Conservation (phyloP, 805 yeast species). For the Jamesozyma spencerorum region DNA sequence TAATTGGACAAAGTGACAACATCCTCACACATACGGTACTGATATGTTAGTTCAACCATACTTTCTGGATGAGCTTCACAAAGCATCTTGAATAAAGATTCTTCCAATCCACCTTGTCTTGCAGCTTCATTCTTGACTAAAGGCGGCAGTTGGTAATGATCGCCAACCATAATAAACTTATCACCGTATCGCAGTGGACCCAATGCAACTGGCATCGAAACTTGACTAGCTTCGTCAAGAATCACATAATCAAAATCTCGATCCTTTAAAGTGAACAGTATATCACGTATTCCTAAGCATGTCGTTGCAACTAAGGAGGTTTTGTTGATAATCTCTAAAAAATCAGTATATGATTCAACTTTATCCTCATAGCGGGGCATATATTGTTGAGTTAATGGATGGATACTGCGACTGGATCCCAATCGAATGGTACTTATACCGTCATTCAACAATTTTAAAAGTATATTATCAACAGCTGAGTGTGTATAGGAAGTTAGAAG, state of each 20-base stretch:
- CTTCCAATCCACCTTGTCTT: constrained; percentile 44
- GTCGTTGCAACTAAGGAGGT: constrained; percentile 83
- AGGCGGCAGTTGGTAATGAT: constrained; percentile 90
- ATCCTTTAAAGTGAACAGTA: constrained; percentile 25
- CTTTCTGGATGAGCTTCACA: constrained; percentile 65
- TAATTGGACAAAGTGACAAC: constrained; percentile 76
- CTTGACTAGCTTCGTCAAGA: constrained; percentile 94
- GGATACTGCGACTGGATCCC: constrained; percentile 54
- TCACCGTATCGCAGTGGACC: constrained; percentile 79
- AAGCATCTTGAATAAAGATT: constrained; percentile 65
- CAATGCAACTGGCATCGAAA: constrained; percentile 79
- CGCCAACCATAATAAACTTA: constrained; percentile 89
- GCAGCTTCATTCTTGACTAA: constrained; percentile 66
- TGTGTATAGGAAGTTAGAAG: constrained; percentile 83
- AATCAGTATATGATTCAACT: constrained; percentile 37
- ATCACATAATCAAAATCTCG: constrained; percentile 82
- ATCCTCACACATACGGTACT: constrained; percentile 88
- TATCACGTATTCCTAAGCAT: constrained; percentile 53
- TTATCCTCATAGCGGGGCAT: constrained; percentile 36
- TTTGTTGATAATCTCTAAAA: constrained; percentile 37
- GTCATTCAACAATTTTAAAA: constrained; percentile 54
- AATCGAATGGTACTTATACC: constrained; percentile 51
- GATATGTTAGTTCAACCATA: constrained; percentile 69
- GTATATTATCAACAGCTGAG: constrained; percentile 90
- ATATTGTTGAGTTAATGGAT: constrained; percentile 48